Base-by-base conservation (phyloP, 2,329 filamentous ascomycete species). In the Beauveria bassiana region DNA sequence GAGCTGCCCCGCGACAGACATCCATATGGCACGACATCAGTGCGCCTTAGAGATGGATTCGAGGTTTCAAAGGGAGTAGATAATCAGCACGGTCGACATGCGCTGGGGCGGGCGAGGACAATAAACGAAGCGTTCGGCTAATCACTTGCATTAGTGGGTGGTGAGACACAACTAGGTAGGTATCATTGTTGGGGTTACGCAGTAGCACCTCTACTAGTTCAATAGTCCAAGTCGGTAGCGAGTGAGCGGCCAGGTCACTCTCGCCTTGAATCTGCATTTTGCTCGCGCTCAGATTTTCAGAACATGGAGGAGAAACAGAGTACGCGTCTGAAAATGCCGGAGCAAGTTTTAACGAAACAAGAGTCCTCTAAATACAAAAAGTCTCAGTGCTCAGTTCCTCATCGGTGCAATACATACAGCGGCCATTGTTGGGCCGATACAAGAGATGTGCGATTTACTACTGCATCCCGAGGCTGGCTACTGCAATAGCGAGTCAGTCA, bases 401-500 rank as follows among this genome's bases (percentile, higher is more conserved):
- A 5, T 26, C 42, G 3, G 40, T 28, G 55, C 31, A 49, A 58
- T 34, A n/a, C 22, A 45, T 46, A 42, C 24, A 56, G 42, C 53
- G 28, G n/a, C 34, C 24, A 22, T 59, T 26, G 47, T 34, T 52
- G 24, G 38, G 56, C 56, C 10, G 38, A 43, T 43, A 49, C 47
- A 20, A 31, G 16, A 22, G n/a, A 51, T 50, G 50, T 20, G 20
- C 45, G 55, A 42, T 51, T 51, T 59, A 46, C 24, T 51, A 59
- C 56, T 59, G 38, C 12, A 31, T 18, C 47, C 45, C 16, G n/a
- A 38, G 12, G 31, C 20, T 38, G 34, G 16, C 22, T 28, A 52
- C 34, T 43, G 45, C 34, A 51, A 22, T 38, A 43, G 47, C 56
- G 56, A 59, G 56, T 59, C 56, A 59, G 51, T 59, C 9, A 31